phyloP scores from a whole-genome alignment of 169 alveolate species.

The Eimeria sp. region DNA sequence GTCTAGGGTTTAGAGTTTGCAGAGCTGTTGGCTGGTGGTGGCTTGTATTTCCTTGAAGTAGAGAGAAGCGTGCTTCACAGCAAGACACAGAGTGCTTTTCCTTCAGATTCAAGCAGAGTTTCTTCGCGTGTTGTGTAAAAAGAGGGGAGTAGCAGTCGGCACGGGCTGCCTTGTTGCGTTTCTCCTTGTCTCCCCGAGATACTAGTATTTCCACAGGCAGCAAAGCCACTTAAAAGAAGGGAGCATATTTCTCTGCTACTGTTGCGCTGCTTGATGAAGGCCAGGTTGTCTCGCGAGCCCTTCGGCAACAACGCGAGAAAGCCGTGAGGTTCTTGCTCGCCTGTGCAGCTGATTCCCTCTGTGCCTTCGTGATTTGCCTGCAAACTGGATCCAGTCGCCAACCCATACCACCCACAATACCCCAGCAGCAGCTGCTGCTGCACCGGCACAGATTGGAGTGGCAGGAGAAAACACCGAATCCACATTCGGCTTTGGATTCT shows the following conservation, averaged over 20 bases:
- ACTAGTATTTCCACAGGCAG: neutral
- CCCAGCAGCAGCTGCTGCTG: neutral
- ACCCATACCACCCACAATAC: neutral
- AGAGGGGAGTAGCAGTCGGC: neutral
- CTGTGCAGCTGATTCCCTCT: neutral
- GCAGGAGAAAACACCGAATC: neutral
- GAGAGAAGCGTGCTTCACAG: too few species aligned
- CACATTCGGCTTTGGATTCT: neutral
- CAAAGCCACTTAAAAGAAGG: neutral
- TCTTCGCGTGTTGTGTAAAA: too few species aligned
- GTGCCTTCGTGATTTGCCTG: neutral
- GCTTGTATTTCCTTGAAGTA: too few species aligned
- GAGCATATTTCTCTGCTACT: neutral
- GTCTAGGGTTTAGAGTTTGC: neutral
- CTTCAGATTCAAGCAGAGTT: too few species aligned
- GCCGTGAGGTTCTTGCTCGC: conserved; percentile 14
- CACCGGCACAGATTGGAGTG: neutral
- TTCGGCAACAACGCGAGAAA: conserved; percentile 43
- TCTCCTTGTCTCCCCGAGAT: neutral
- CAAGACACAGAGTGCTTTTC: too few species aligned
- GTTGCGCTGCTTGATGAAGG: conserved; percentile 30
- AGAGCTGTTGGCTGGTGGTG: too few species aligned
- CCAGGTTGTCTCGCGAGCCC: conserved; percentile 55
- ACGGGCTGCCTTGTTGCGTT: too few species aligned
- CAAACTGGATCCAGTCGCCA: neutral